phyloP scores from a whole-genome alignment of 2,329 filamentous ascomycete species.

The Ambrosiella xylebori region DNA sequence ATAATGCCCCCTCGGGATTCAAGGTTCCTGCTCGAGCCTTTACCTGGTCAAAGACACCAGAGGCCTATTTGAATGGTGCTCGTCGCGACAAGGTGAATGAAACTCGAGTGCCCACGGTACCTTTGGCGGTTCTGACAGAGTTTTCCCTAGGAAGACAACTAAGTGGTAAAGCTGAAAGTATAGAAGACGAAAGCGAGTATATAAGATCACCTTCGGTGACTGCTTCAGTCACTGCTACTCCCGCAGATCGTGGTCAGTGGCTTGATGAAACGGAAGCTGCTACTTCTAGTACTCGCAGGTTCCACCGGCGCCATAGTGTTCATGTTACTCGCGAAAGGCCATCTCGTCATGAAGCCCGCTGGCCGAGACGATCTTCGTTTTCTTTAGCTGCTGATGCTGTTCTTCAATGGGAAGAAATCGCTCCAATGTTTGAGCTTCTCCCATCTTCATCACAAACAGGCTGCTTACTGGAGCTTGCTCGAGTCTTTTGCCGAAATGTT shows the following conservation, averaged over 20 bases:
- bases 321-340: constrained; percentile 18
- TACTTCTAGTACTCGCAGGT: constrained; percentile 5
- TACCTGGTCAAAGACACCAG: constrained; percentile 47
- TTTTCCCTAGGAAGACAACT: neutral
- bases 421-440: constrained; percentile 22
- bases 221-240: neutral
- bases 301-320: constrained; percentile 47
- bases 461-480: constrained; percentile 28
- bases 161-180: neutral
- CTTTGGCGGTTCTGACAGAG: neutral
- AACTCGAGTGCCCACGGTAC: neutral
- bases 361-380: constrained; percentile 59
- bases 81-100: constrained; percentile 5
- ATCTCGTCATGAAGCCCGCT: constrained; percentile 38
- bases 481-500: constrained; percentile 35
- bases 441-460: constrained; percentile 5
- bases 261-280: constrained; percentile 2
- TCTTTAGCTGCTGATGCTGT: constrained; percentile 60
- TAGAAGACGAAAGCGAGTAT: constrained; percentile 2
- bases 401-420: constrained; percentile 44
- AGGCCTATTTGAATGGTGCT: constrained; percentile 32
- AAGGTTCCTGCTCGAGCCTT: constrained; percentile 27
- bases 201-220: neutral
- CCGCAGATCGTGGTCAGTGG: constrained; percentile 1
- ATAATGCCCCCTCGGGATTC: constrained; percentile 1